Evolutionary conservation across 169 alveolate species (phyloP).

Genomic region (Eimeria tenella): DNA sequence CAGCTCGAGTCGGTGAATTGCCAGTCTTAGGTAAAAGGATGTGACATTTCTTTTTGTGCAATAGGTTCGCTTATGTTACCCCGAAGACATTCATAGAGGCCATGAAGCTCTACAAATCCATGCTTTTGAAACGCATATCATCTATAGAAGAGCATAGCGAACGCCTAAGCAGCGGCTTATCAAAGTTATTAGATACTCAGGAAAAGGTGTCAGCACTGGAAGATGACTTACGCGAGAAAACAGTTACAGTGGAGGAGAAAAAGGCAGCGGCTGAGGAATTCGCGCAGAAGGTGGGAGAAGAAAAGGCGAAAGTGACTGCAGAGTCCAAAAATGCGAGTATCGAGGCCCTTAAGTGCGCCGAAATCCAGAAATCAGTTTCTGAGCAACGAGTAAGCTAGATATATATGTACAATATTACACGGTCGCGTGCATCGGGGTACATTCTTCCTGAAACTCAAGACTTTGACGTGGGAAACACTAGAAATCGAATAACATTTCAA

Average conservation of each 20-base stretch:
- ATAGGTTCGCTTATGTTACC: slow-evolving; percentile 94
- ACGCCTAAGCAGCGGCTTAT: slow-evolving; percentile 93
- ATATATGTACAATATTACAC: neutral
- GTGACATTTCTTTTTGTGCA: neutral
- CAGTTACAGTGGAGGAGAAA: slow-evolving; percentile 93
- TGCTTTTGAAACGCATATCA: slow-evolving; percentile 91
- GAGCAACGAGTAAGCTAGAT: slow-evolving; percentile 85
- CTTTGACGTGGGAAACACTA: too few species aligned
- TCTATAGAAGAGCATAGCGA: slow-evolving; percentile 86
- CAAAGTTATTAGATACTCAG: slow-evolving; percentile 92
- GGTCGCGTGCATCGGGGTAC: too few species aligned
- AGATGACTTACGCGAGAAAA: slow-evolving; percentile 91
- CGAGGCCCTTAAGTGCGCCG: slow-evolving; percentile 95
- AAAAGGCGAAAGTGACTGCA: slow-evolving; percentile 94
- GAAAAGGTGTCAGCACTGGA: slow-evolving; percentile 92
- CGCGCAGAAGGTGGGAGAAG: slow-evolving; percentile 95
- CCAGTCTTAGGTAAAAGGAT: too few species aligned
- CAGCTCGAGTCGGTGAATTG: neutral
- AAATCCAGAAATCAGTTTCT: slow-evolving; percentile 92
- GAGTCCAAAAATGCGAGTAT: slow-evolving; percentile 93
- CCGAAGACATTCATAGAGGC: slow-evolving; percentile 97
- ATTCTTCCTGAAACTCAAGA: too few species aligned
- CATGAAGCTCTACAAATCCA: slow-evolving; percentile 92
- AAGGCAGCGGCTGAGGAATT: slow-evolving; percentile 95
- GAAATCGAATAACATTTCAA: too few species aligned